Percentiles rank a stretch among this genome's conserved stretches.
These are phyloP conservation scores for Pyrenophora teres DNA, from an alignment of 2,329 filamentous ascomycete species.

Conservation along the genomic window DNA sequence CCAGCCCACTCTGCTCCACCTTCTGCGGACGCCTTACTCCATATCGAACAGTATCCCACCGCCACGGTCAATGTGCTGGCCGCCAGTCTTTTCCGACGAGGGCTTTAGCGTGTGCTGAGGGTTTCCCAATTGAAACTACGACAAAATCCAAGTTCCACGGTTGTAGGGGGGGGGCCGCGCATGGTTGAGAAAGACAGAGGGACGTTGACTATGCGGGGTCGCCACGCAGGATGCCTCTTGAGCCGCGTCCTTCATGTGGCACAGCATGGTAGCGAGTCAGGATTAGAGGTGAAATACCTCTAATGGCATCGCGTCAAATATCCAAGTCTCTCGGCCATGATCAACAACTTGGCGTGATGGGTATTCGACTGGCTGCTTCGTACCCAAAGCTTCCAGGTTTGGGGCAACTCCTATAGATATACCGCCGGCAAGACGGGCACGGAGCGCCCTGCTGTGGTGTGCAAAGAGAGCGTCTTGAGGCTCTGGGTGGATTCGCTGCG, in stretches of 20 bases:
- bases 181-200: neutral
- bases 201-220: neutral
- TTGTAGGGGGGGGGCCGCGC: neutral
- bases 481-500: slow-evolving; percentile 15
- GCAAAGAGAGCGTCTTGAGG: slow-evolving; percentile 5
- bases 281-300: neutral
- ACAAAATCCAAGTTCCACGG: neutral
- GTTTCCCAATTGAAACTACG: neutral
- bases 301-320: neutral
- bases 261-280: slow-evolving; percentile 9
- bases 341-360: neutral
- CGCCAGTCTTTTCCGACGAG: neutral
- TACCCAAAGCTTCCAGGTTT: neutral
- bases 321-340: neutral
- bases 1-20: slow-evolving; percentile 14
- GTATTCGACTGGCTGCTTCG: neutral
- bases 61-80: neutral
- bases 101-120: slow-evolving; percentile 4
- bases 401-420: neutral
- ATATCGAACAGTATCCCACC: slow-evolving; percentile 11
- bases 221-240: slow-evolving; percentile 2
- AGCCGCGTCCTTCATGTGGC: slow-evolving; percentile 2
- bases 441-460: slow-evolving; percentile 5
- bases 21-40: slow-evolving; percentile 8
- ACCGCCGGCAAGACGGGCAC: neutral